Percentiles rank a stretch among this genome's conserved stretches.
Evolutionary conservation across 164 flowering plant species (phyloP).

Genomic region (Tetrastigma voinierianum): DNA sequence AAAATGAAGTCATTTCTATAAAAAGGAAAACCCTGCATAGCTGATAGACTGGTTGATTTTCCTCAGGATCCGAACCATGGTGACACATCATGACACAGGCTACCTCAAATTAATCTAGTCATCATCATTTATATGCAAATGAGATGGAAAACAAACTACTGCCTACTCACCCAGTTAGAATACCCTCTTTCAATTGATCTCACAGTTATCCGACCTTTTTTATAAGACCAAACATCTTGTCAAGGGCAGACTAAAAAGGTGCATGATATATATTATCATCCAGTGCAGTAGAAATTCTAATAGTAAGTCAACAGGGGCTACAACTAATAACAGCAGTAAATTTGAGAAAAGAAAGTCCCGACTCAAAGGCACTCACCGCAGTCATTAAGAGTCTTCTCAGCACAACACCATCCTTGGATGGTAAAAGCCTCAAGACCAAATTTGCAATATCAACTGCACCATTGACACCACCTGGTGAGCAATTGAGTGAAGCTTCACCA

Average conservation of each 20-base stretch:
- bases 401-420: constrained; percentile 80
- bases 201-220: neutral
- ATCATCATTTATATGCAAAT: neutral
- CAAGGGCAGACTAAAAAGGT: neutral
- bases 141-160: neutral
- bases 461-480: constrained; percentile 19
- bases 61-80: neutral
- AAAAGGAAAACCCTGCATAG: neutral
- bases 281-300: neutral
- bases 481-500: constrained; percentile 18
- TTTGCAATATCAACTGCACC: constrained; percentile 46
- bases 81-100: neutral
- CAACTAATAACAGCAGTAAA: neutral
- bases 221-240: neutral
- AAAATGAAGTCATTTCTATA: no score
- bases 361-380: constrained; percentile 47
- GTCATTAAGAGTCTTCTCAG: constrained; percentile 87
- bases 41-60: neutral
- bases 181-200: neutral
- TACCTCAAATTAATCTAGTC: neutral
- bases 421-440: constrained; percentile 64
- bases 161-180: neutral
- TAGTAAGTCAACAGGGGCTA: neutral
- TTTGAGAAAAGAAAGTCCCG: neutral
- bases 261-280: neutral